Evolutionary conservation across 2,329 filamentous ascomycete species (phyloP).

Genomic region (Neonectria sp.): DNA sequence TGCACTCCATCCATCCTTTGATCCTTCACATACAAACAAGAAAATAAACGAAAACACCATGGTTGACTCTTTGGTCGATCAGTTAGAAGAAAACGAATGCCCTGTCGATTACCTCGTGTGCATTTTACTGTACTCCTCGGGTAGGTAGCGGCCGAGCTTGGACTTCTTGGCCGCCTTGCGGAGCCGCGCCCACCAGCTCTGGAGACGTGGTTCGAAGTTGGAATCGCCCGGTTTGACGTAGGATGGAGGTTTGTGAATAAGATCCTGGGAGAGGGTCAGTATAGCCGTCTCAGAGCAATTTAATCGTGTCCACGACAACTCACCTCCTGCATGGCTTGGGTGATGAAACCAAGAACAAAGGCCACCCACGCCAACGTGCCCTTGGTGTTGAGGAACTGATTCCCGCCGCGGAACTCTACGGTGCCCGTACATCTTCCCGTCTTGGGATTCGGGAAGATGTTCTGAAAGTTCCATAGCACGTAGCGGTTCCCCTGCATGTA

Average conservation of each 20-base stretch:
- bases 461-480: constrained; percentile 59
- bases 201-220: constrained; percentile 47
- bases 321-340: constrained; percentile 54
- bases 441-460: constrained; percentile 56
- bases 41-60: constrained; percentile 9
- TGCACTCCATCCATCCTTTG: constrained; percentile 17
- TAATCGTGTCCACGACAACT: constrained; percentile 15
- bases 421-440: constrained; percentile 56
- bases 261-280: constrained; percentile 46
- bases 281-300: neutral
- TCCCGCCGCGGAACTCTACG: constrained; percentile 58
- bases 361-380: constrained; percentile 58
- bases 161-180: constrained; percentile 54
- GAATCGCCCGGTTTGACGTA: constrained; percentile 49
- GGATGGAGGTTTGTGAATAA: constrained; percentile 48
- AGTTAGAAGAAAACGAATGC: constrained; percentile 2
- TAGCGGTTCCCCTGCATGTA: constrained; percentile 59
- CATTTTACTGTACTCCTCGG: constrained; percentile 53
- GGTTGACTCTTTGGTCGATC: constrained; percentile 1
- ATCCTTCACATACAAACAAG: constrained; percentile 19
- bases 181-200: constrained; percentile 55
- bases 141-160: constrained; percentile 53
- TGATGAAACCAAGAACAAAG: constrained; percentile 57
- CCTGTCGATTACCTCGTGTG: constrained; percentile 43
- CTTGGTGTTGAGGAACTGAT: constrained; percentile 56